Conservation (phyloP, 192 early-diverging fungal genomes). For the Backusella tuberculispora region DNA sequence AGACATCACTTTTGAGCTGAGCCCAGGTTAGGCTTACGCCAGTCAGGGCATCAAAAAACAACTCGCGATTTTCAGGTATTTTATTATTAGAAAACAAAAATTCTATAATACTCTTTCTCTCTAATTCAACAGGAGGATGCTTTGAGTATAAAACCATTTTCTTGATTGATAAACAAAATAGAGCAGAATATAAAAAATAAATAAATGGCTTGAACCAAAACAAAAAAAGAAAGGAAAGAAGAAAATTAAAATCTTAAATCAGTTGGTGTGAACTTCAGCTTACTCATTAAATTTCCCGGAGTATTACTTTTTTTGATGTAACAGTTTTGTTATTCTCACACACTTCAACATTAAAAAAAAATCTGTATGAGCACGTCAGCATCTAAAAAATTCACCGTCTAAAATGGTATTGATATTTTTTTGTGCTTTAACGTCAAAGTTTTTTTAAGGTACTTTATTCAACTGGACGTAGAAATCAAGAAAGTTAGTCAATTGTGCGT, state of each 20-base stretch:
- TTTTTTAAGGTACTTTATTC: too few relatives aligned
- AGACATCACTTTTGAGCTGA: conserved; percentile 26
- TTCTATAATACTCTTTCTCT: conserved; percentile 3
- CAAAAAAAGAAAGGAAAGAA: neutral
- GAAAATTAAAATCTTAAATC: neutral
- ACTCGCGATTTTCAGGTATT: neutral
- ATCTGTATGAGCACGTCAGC: neutral
- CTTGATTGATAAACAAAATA: neutral
- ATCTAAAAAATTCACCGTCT: too few relatives aligned
- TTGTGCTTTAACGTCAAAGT: neutral
- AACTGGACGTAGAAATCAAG: neutral
- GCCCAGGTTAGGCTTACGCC: conserved; percentile 42
- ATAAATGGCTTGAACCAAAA: neutral
- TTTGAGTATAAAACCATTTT: neutral
- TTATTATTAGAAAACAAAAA: neutral
- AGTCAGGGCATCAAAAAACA: conserved; percentile 42
- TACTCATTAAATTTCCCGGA: conserved; percentile 4
- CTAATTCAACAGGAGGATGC: neutral
- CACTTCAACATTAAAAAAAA: neutral
- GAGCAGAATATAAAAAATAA: neutral
- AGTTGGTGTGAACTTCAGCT: conserved; percentile 4
- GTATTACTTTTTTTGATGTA: neutral
- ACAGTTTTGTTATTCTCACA: neutral
- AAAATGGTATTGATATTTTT: neutral
- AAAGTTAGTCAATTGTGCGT: neutral